Percentiles rank a stretch among this genome's conserved stretches.
phyloP scores from a whole-genome alignment of 2,329 filamentous ascomycete species.

The Penicillium sp. region DNA sequence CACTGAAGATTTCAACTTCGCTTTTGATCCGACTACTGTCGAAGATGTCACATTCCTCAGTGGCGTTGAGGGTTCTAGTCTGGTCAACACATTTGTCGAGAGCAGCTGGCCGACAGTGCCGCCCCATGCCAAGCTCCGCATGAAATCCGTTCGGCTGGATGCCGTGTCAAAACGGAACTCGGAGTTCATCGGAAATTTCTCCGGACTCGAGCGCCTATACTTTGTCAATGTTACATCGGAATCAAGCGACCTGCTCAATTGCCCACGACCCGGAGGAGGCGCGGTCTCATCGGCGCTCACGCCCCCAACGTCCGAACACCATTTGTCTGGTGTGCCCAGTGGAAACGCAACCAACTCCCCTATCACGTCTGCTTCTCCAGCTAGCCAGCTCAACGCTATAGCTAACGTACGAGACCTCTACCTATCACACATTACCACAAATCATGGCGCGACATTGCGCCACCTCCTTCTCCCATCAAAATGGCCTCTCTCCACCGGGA shows the following conservation, averaged over 20 bases:
- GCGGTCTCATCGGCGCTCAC: slow-evolving; percentile 28
- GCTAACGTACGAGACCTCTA: slow-evolving; percentile 47
- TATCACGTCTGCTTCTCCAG: slow-evolving; percentile 24
- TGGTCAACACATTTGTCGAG: slow-evolving; percentile 55
- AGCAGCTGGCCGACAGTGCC: slow-evolving; percentile 51
- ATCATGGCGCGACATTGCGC: slow-evolving; percentile 53
- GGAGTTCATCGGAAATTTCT: slow-evolving; percentile 44
- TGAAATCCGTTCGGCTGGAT: slow-evolving; percentile 54
- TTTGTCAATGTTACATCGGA: slow-evolving; percentile 47
- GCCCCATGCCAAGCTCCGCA: slow-evolving; percentile 32
- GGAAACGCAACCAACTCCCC: slow-evolving; percentile 24
- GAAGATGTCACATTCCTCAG: slow-evolving; percentile 57
- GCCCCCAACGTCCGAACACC: slow-evolving; percentile 27
- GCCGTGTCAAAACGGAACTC: slow-evolving; percentile 47
- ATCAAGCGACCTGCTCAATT: slow-evolving; percentile 35
- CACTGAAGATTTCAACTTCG: slow-evolving; percentile 46
- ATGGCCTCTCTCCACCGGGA: slow-evolving; percentile 53
- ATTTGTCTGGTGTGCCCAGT: slow-evolving; percentile 12
- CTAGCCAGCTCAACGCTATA: slow-evolving; percentile 28
- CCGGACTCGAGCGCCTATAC: slow-evolving; percentile 53
- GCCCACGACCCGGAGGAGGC: slow-evolving; percentile 23
- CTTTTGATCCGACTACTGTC: slow-evolving; percentile 44
- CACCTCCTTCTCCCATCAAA: slow-evolving; percentile 58
- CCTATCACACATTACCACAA: slow-evolving; percentile 51
- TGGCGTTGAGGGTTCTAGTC: slow-evolving; percentile 42